phyloP scores from a whole-genome alignment of 176 grass and related monocot genomes.

The Dendrocalamus sinicus region DNA sequence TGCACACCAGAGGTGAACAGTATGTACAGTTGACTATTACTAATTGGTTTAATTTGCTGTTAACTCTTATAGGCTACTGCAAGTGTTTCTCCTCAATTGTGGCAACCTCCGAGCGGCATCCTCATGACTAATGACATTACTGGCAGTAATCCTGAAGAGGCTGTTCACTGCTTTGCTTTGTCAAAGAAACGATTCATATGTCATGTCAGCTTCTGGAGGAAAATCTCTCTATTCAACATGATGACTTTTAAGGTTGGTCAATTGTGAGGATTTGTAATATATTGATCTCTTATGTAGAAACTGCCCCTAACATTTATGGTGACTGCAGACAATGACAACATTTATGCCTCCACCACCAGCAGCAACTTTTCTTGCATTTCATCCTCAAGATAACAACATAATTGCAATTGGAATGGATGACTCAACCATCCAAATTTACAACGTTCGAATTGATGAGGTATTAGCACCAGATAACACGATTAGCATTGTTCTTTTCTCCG shows the following conservation, averaged over 20 bases:
- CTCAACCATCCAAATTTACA: slow-evolving; percentile 98
- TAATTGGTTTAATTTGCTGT: slow-evolving; percentile 47
- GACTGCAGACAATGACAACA: slow-evolving; percentile 88
- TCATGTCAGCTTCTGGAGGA: slow-evolving; percentile 99
- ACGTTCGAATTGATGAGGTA: slow-evolving; percentile 98
- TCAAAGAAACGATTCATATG: slow-evolving; percentile 99
- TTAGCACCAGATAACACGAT: slow-evolving; percentile 12
- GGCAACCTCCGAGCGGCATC: slow-evolving; percentile 97
- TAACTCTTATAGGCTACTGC: slow-evolving; percentile 74
- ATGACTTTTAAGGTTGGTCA: slow-evolving; percentile 96
- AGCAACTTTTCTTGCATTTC: slow-evolving; percentile 97
- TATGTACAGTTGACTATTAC: slow-evolving; percentile 14
- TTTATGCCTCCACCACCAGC: slow-evolving; percentile 96
- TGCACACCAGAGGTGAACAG: not conserved
- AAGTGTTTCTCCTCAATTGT: slow-evolving; percentile 73
- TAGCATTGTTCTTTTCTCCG: slow-evolving; percentile 4
- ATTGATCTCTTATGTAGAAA: slow-evolving; percentile 15
- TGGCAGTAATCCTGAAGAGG: slow-evolving; percentile 89
- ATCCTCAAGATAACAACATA: slow-evolving; percentile 99
- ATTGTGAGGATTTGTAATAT: not conserved
- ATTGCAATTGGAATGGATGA: slow-evolving; percentile 99
- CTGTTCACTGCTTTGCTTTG: slow-evolving; percentile 94
- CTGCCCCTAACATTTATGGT: slow-evolving; percentile 33
- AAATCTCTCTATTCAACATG: slow-evolving; percentile 99
- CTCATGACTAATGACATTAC: slow-evolving; percentile 98